Evolutionary conservation across 1,139 yeast genomes (phyloP).

Genomic region (Candida frijolesensis): DNA sequence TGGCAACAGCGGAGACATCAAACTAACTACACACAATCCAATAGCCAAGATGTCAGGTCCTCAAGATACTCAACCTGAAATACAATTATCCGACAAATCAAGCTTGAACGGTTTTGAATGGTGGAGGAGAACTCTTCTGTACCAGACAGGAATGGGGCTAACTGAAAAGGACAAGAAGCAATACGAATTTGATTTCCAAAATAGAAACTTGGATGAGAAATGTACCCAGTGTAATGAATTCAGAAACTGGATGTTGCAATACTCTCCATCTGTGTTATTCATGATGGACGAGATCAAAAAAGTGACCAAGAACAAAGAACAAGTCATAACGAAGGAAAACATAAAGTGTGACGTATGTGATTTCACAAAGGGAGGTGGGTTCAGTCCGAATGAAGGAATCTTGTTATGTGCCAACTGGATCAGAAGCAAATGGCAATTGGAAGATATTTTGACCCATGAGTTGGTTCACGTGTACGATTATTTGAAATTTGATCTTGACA

Average conservation of each 20-base stretch:
- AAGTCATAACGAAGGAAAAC: slow-evolving; percentile 32
- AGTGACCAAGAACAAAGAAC: slow-evolving; percentile 53
- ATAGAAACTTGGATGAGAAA: slow-evolving; percentile 47
- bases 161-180: slow-evolving; percentile 53
- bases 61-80: slow-evolving; percentile 4
- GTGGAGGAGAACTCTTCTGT: slow-evolving; percentile 78
- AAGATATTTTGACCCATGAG: slow-evolving; percentile 91
- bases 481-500: slow-evolving; percentile 81
- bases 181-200: slow-evolving; percentile 59
- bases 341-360: slow-evolving; percentile 86
- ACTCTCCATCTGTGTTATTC: slow-evolving; percentile 84
- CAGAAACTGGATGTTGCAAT: slow-evolving; percentile 75
- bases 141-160: slow-evolving; percentile 73
- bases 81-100: slow-evolving; percentile 25
- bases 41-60: not conserved
- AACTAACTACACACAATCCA: not conserved
- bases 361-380: slow-evolving; percentile 89
- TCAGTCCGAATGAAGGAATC: slow-evolving; percentile 86
- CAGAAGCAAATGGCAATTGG: slow-evolving; percentile 76
- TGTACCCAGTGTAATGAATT: slow-evolving; percentile 72
- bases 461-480: slow-evolving; percentile 93
- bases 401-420: slow-evolving; percentile 85
- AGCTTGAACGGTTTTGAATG: slow-evolving; percentile 61
- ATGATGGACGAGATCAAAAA: slow-evolving; percentile 84
- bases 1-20: not conserved